Percentiles rank a stretch among this genome's conserved stretches.
phyloP scores from a whole-genome alignment of 345 rosid species.

The Clausena lansium region DNA sequence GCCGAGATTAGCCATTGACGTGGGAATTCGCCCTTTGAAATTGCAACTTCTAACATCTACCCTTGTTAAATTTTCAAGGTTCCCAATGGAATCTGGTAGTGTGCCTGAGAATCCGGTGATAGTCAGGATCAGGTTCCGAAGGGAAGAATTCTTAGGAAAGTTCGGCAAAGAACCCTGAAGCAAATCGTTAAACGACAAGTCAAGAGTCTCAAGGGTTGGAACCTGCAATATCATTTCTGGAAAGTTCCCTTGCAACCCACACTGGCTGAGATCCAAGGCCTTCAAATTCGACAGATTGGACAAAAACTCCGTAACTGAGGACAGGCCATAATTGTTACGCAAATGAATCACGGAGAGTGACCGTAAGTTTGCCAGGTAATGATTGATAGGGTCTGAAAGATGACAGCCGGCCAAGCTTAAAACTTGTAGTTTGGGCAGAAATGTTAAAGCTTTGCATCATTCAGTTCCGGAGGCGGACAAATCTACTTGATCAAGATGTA shows the following conservation, averaged over 20 bases:
- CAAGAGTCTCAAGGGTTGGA: slow-evolving; percentile 29
- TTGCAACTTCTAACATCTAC: slow-evolving; percentile 17
- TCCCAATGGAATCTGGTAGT: slow-evolving; percentile 37
- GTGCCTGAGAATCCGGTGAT: slow-evolving; percentile 26
- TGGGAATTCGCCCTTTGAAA: slow-evolving; percentile 31
- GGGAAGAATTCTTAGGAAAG: slow-evolving; percentile 13
- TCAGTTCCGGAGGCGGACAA: slow-evolving; percentile 21
- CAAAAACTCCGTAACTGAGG: slow-evolving; percentile 25
- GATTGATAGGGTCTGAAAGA: slow-evolving; percentile 31
- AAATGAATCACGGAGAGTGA: slow-evolving; percentile 28
- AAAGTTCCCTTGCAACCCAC: slow-evolving; percentile 25
- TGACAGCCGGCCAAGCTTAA: slow-evolving; percentile 28
- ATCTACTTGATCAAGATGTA: slow-evolving; percentile 29
- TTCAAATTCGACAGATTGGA: slow-evolving; percentile 18
- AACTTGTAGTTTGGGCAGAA: slow-evolving; percentile 20
- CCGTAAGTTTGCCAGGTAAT: slow-evolving; percentile 10
- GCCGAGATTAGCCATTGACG: slow-evolving; percentile 20
- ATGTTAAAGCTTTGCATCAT: slow-evolving; percentile 34
- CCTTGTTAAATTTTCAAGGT: slow-evolving; percentile 15
- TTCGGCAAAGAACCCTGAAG: slow-evolving; percentile 31
- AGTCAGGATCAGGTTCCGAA: slow-evolving; percentile 23
- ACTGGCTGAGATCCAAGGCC: slow-evolving; percentile 6
- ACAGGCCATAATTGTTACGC: slow-evolving; percentile 12
- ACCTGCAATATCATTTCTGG: slow-evolving; percentile 28
- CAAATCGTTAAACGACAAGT: slow-evolving; percentile 9